A percentile compares a stretch with the other conserved stretches of the same genome.
phyloP scores from a whole-genome alignment of 345 rosid genomes.

The Excoecaria cochinchinensis region DNA sequence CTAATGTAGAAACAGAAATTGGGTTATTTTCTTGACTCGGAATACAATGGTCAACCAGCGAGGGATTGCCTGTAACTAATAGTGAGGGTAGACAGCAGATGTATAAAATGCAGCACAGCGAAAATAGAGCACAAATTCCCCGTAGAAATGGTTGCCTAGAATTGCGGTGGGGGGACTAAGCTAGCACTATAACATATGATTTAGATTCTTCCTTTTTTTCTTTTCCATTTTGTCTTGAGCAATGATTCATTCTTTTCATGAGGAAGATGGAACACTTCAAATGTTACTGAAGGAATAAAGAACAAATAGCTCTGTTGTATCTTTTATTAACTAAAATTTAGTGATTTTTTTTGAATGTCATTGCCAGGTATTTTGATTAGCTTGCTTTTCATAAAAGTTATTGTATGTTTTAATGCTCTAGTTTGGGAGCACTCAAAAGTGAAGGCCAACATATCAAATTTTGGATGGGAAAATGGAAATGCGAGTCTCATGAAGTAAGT shows the following conservation, averaged over 20 bases:
- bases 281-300: constrained; percentile 18
- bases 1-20: neutral
- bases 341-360: neutral
- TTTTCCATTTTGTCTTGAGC: neutral
- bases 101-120: constrained; percentile 22
- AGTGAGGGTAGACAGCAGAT: constrained; percentile 22
- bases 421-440: no score
- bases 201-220: constrained; percentile 11
- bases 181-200: constrained; percentile 7
- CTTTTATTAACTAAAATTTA: neutral
- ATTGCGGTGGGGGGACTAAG: constrained; percentile 10
- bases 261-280: constrained; percentile 10
- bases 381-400: neutral
- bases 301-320: constrained; percentile 10
- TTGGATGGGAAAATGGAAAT: no score
- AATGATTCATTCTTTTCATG: constrained; percentile 21
- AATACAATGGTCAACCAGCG: neutral
- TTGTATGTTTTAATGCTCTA: no score
- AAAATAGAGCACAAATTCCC: constrained; percentile 9
- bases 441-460: no score
- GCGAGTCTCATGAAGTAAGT: no score
- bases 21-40: neutral
- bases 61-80: constrained; percentile 18
- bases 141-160: constrained; percentile 1
- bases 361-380: neutral